Base-by-base conservation (phyloP, 2,329 filamentous ascomycete genomes). In the Fusarium temperatum region DNA sequence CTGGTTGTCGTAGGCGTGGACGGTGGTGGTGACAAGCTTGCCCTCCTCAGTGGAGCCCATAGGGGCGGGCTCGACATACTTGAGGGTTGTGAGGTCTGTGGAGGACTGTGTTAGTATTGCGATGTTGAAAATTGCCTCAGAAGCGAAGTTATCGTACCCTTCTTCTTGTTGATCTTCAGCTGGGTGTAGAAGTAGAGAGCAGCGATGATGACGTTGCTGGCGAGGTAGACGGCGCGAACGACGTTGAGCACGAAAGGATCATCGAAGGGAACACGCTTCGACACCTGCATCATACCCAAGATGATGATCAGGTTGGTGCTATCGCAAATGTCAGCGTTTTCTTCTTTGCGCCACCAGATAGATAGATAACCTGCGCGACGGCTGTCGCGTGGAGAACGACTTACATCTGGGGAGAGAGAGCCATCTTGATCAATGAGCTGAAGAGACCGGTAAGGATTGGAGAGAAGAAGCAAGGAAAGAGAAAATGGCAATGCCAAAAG, bases 271-370 rank as follows among this genome's bases (percentile, higher is more conserved):
- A 99, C 91, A 85, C 92, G 94, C 90, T 98, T 98, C 79, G 95
- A 93, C 71, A 97, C 93, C 89, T 98, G 96, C 94, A 98, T 98
- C 93, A 98, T 97, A 82, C 94, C 93, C 78, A 98, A 90, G 87
- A 97, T 95, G 91, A 98, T 95, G 87, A 94, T 88, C 83, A 98
- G 89, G 89, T 98, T 98, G 84, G 93, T 94, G 80, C 95, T 97
- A 84, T 77, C 60, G 62, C 59, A 39, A 54, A 47, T 44, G 60
- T 81, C 74, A 82, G 79, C 63, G 71, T 69, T 61, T 36, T 61
- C 32, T 28, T 72, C 38, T 36, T 54, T 73, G 72, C 75, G 75
- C 72, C 64, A 50, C 51, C 35, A 45, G 55, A 45, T 39, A 48
- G 55, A 45, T 39, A 48, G 48, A 48, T 26, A 47, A 69, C 64